Evolutionary conservation across 495 filamentous ascomycete genomes (phyloP).

Genomic region (Parathielavia appendiculata): DNA sequence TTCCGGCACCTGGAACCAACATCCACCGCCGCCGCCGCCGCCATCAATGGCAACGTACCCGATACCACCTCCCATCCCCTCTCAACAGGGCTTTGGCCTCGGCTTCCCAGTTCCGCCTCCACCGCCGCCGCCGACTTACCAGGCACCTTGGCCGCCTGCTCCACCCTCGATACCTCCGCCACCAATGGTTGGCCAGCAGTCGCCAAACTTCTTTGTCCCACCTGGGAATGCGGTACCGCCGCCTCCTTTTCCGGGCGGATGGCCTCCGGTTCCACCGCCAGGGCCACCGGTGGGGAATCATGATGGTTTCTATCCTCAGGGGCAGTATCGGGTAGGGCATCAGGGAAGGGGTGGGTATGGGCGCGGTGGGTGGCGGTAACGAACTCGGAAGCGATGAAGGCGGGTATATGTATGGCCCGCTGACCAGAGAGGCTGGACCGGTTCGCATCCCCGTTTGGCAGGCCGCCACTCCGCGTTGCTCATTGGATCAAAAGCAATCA

Average conservation of each 20-base stretch:
- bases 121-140: constrained; percentile 46
- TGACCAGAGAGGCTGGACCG: too few species aligned
- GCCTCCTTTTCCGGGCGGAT: constrained; percentile 15
- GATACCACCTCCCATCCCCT: constrained; percentile 20
- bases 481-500: not conserved
- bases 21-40: constrained; percentile 8
- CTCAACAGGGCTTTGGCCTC: constrained; percentile 13
- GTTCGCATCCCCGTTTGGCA: not conserved
- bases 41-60: not conserved
- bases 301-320: constrained; percentile 27
- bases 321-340: constrained; percentile 17
- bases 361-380: constrained; percentile 10
- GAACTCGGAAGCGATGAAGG: not conserved
- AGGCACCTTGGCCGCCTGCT: constrained; percentile 45
- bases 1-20: constrained; percentile 27
- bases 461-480: too few species aligned
- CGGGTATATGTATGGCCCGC: not conserved
- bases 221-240: constrained; percentile 8
- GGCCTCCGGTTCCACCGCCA: constrained; percentile 22
- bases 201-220: constrained; percentile 2
- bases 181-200: not conserved
- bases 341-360: constrained; percentile 23
- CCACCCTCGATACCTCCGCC: constrained; percentile 43
- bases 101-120: constrained; percentile 34
- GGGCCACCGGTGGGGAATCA: constrained; percentile 25